Evolutionary conservation across 371 early-diverging fungal species (phyloP).

Genomic region (Saksenaea oblongispora): DNA sequence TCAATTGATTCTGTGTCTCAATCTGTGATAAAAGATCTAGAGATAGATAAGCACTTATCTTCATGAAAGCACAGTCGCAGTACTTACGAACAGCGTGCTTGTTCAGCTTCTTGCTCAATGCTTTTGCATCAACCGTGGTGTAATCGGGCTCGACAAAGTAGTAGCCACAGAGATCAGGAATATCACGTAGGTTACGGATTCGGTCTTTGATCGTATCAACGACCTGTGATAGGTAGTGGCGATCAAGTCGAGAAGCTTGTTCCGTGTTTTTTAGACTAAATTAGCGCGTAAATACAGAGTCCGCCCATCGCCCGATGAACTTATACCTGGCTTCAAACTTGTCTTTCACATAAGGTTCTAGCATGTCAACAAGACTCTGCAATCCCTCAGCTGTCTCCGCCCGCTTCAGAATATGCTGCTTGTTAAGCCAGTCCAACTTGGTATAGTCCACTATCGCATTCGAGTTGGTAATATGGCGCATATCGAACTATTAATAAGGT

Average conservation of each 20-base stretch:
- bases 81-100: slow-evolving; percentile 36
- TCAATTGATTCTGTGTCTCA: slow-evolving; percentile 16
- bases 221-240: slow-evolving; percentile 46
- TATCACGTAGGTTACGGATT: slow-evolving; percentile 60
- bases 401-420: slow-evolving; percentile 67
- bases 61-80: not conserved
- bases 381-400: slow-evolving; percentile 53
- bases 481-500: slow-evolving; percentile 73
- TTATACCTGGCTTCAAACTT: slow-evolving; percentile 27
- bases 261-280: slow-evolving; percentile 11
- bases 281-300: slow-evolving; percentile 1
- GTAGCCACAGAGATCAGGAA: slow-evolving; percentile 57
- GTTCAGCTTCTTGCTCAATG: slow-evolving; percentile 50
- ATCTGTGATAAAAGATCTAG: slow-evolving; percentile 16
- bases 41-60: not conserved
- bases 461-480: slow-evolving; percentile 71
- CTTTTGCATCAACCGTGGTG: slow-evolving; percentile 45
- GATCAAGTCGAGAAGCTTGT: slow-evolving; percentile 22
- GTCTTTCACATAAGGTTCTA: slow-evolving; percentile 31
- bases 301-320: not conserved
- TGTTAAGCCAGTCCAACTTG: slow-evolving; percentile 86
- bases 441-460: slow-evolving; percentile 77
- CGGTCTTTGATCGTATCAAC: slow-evolving; percentile 59
- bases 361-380: slow-evolving; percentile 32
- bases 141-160: slow-evolving; percentile 62